Percentiles rank a stretch among this genome's conserved stretches.
phyloP scores from a whole-genome alignment of 148 eudicot species.

The Heliosperma pusillum region DNA sequence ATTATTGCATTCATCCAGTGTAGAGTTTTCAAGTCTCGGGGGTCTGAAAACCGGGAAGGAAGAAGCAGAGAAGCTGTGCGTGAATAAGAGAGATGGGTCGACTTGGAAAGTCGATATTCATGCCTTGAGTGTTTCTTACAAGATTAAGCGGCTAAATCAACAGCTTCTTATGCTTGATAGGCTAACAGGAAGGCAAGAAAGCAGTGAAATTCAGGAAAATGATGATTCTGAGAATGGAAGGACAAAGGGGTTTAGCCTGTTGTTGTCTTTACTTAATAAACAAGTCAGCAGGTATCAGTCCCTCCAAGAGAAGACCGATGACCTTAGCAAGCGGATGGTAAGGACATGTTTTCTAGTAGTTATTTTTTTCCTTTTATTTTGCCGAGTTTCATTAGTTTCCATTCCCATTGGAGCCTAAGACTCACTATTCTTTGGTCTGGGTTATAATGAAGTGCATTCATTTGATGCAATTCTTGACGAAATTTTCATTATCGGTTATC shows the following conservation, averaged over 20 bases:
- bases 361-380: background rate
- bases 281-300: conserved; percentile 80
- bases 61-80: conserved; percentile 19
- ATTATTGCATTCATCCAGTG: conserved; percentile 28
- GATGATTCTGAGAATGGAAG: conserved; percentile 27
- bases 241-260: conserved; percentile 36
- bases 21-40: conserved; percentile 20
- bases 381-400: too few species aligned
- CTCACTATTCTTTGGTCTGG: too few species aligned
- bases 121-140: conserved; percentile 81
- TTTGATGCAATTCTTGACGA: background rate
- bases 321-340: conserved; percentile 83
- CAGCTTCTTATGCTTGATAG: conserved; percentile 79
- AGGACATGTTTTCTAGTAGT: conserved; percentile 9
- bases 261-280: conserved; percentile 63
- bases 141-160: conserved; percentile 87
- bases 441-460: too few species aligned
- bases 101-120: conserved; percentile 78
- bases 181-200: conserved; percentile 61
- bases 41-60: conserved; percentile 29
- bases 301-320: conserved; percentile 79
- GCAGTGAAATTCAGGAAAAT: conserved; percentile 30
- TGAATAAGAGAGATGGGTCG: conserved; percentile 29
- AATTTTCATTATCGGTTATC: background rate
- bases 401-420: too few species aligned